A percentile compares a stretch with the other conserved stretches of the same genome.
Evolutionary conservation across 331 rosid genomes (phyloP).

Genomic region (Spiraea crenata): DNA sequence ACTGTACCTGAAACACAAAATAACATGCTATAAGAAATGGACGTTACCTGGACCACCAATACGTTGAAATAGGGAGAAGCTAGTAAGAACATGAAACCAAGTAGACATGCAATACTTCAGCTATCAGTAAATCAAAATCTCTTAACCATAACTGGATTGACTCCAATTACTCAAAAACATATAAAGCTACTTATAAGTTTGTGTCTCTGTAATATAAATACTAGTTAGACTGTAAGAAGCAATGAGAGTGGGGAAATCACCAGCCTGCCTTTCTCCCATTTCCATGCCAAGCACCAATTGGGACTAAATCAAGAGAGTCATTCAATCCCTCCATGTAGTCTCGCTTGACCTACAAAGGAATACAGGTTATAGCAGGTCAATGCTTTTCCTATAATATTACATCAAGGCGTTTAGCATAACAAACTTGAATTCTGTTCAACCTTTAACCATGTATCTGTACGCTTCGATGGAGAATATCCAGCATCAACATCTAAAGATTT

Average conservation of each 20-base stretch:
- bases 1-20: slow-evolving; percentile 66
- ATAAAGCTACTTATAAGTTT: neutral
- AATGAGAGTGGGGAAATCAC: slow-evolving; percentile 32
- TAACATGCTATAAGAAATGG: slow-evolving; percentile 6
- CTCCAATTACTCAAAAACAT: neutral
- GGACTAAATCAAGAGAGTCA: slow-evolving; percentile 90
- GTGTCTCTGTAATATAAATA: neutral
- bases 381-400: neutral
- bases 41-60: neutral
- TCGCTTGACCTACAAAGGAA: slow-evolving; percentile 74
- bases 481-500: slow-evolving; percentile 83
- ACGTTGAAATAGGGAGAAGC: neutral
- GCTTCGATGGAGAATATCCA: slow-evolving; percentile 88
- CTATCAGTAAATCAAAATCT: neutral
- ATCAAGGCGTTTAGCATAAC: neutral
- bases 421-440: slow-evolving; percentile 33
- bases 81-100: neutral
- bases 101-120: neutral
- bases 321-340: slow-evolving; percentile 81
- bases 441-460: slow-evolving; percentile 85
- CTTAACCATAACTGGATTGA: neutral
- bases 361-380: neutral
- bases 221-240: neutral
- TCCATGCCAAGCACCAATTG: slow-evolving; percentile 97
- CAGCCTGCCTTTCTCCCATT: slow-evolving; percentile 97